phyloP scores from a whole-genome alignment of 176 grass and related monocot genomes.

The Carex pumila region DNA sequence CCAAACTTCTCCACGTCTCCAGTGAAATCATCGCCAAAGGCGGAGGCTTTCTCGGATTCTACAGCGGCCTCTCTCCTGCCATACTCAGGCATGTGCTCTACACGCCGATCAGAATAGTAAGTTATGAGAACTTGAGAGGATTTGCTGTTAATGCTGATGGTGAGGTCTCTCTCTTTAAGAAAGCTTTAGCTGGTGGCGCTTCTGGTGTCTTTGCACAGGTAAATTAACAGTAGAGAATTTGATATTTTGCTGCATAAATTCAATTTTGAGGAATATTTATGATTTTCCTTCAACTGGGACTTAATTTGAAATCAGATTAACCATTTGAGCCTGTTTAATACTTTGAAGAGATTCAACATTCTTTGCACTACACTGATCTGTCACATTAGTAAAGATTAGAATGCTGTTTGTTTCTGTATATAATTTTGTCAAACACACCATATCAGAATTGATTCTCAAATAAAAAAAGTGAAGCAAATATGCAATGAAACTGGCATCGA shows the following conservation, averaged over 20 bases:
- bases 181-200: constrained; percentile 51
- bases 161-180: constrained; percentile 42
- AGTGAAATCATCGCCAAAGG: constrained; percentile 51
- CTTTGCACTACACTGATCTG: too few relatives aligned
- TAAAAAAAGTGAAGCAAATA: neutral
- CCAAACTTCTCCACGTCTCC: constrained; percentile 40
- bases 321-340: too few relatives aligned
- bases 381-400: too few relatives aligned
- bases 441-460: neutral
- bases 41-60: constrained; percentile 18
- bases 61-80: constrained; percentile 67
- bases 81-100: constrained; percentile 70
- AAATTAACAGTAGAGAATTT: neutral
- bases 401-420: too few relatives aligned
- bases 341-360: too few relatives aligned
- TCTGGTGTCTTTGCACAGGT: constrained; percentile 71
- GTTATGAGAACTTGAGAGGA: constrained; percentile 63
- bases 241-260: too few relatives aligned
- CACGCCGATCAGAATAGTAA: constrained; percentile 67
- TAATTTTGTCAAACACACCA: neutral
- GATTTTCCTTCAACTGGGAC: too few relatives aligned
- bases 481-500: neutral
- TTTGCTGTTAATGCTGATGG: constrained; percentile 24
- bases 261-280: too few relatives aligned
- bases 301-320: too few relatives aligned